Conservation (phyloP, 768 basidiomycete genomes). For the Hypholoma fasciculare region DNA sequence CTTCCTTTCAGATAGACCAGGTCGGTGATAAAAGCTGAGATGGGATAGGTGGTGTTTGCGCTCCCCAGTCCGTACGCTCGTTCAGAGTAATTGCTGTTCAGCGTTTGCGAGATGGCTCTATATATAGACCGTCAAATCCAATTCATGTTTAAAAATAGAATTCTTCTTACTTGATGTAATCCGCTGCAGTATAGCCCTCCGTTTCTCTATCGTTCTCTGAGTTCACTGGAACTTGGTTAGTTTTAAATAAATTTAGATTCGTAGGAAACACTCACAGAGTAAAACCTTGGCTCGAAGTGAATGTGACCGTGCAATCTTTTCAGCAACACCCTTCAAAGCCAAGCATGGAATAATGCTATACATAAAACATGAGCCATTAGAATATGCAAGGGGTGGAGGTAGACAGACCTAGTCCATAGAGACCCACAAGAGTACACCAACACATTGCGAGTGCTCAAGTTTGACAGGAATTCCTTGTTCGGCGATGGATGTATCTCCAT, state of each 20-base stretch:
- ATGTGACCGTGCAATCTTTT: slow-evolving; percentile 72
- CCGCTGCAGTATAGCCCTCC: slow-evolving; percentile 75
- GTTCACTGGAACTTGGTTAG: slow-evolving; percentile 59
- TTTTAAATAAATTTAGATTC: neutral
- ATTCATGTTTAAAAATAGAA: neutral
- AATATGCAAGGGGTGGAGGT: neutral
- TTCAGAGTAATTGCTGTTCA: slow-evolving; percentile 61
- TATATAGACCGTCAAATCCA: neutral
- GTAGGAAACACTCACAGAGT: slow-evolving; percentile 56
- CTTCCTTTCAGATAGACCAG: slow-evolving; percentile 74
- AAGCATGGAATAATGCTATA: slow-evolving; percentile 88
- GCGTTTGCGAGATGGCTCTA: slow-evolving; percentile 68
- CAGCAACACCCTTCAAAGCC: slow-evolving; percentile 77
- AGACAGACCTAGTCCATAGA: slow-evolving; percentile 81
- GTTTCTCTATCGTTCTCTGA: slow-evolving; percentile 89
- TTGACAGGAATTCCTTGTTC: slow-evolving; percentile 75
- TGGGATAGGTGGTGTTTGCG: slow-evolving; percentile 63
- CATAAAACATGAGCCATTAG: neutral
- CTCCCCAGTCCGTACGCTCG: slow-evolving; percentile 59
- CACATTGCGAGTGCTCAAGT: slow-evolving; percentile 58
- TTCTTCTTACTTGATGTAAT: slow-evolving; percentile 71
- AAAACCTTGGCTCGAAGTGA: slow-evolving; percentile 79
- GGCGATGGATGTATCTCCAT: slow-evolving; percentile 91
- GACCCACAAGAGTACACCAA: slow-evolving; percentile 94
- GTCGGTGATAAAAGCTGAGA: slow-evolving; percentile 84